These are phyloP conservation scores for Baorangia bicolor DNA, from an alignment of 768 basidiomycete genomes.

Conservation along the genomic window DNA sequence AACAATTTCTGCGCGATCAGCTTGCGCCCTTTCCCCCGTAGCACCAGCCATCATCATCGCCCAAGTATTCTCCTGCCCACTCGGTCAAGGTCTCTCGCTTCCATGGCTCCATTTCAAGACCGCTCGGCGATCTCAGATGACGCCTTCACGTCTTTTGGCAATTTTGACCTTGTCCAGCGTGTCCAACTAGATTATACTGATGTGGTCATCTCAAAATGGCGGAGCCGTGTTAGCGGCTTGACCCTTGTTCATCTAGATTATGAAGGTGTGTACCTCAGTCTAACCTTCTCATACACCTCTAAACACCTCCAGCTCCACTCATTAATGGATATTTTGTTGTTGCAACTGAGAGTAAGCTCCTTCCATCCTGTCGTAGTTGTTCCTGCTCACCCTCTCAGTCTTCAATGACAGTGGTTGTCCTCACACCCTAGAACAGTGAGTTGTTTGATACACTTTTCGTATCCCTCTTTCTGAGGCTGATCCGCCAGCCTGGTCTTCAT, in stretches of 20 bases:
- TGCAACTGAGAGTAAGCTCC: conserved; percentile 76
- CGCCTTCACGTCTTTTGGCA: conserved; percentile 49
- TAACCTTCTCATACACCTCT: conserved; percentile 7
- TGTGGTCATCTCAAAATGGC: conserved; percentile 84
- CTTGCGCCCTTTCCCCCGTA: neutral
- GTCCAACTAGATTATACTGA: conserved; percentile 78
- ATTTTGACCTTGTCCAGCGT: conserved; percentile 80
- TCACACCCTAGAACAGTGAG: conserved; percentile 94
- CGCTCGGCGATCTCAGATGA: conserved; percentile 16
- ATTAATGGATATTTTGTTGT: conserved; percentile 92
- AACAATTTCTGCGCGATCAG: neutral
- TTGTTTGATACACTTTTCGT: conserved; percentile 5
- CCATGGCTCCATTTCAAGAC: conserved; percentile 31
- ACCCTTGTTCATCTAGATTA: conserved; percentile 90
- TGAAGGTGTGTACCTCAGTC: conserved; percentile 55
- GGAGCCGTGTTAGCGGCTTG: conserved; percentile 82
- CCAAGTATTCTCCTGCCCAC: neutral
- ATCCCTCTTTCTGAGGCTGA: conserved; percentile 1
- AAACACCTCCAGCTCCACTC: conserved; percentile 61
- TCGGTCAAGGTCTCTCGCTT: conserved; percentile 18
- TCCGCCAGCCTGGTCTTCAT: conserved; percentile 78
- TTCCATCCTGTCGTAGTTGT: neutral
- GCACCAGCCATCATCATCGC: conserved; percentile 1
- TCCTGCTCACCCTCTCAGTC: conserved; percentile 44
- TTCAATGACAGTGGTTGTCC: conserved; percentile 95